Conservation (phyloP, 257 asterid species). For the Nicotiana undulata region DNA sequence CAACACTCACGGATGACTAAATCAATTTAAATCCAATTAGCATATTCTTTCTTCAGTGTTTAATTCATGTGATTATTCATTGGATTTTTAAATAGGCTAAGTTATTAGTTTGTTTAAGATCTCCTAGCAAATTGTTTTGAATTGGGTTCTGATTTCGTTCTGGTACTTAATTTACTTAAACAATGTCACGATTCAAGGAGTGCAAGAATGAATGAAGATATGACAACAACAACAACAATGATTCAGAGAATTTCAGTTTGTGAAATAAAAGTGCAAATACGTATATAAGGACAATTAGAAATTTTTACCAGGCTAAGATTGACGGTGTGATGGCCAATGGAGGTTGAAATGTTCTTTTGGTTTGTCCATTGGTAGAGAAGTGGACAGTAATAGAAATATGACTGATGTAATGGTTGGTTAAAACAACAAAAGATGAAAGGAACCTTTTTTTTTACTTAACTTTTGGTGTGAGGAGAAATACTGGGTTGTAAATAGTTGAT, state of each 20-base stretch:
- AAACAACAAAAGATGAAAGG: neutral
- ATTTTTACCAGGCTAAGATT: neutral
- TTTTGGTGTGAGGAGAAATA: neutral
- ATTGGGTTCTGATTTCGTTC: neutral
- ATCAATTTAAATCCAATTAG: neutral
- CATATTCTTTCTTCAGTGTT: neutral
- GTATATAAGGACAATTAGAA: neutral
- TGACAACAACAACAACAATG: neutral
- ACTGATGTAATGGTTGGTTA: neutral
- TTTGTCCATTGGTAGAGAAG: neutral
- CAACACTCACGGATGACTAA: neutral
- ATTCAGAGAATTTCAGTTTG: neutral
- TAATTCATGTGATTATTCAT: neutral
- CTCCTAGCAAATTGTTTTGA: neutral
- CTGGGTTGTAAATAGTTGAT: neutral
- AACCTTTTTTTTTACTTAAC: neutral
- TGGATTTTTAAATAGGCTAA: neutral
- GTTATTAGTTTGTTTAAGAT: neutral
- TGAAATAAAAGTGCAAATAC: neutral
- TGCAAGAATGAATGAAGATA: neutral
- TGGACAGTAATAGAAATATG: neutral
- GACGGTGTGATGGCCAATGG: neutral
- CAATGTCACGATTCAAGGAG: neutral
- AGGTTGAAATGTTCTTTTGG: neutral
- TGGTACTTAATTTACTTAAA: neutral